Base-by-base conservation (phyloP, 2,329 filamentous ascomycete species). In the Sporothrix curviconia region DNA sequence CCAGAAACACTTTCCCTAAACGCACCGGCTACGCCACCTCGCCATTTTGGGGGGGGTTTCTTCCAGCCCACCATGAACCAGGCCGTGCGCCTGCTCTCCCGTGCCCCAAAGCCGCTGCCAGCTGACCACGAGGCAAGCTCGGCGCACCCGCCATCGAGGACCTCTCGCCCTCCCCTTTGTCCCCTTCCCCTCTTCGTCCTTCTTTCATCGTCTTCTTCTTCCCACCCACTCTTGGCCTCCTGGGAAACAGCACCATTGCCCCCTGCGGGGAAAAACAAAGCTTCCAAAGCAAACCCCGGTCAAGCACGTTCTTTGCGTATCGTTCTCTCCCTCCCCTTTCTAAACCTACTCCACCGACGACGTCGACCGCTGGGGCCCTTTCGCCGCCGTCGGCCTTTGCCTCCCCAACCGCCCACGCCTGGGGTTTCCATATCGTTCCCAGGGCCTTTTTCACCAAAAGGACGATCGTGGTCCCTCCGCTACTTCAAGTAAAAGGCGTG, bases 401-500 rank as follows among this genome's bases (percentile, higher is more conserved):
- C 2, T 79, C 74, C n/a, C n/a, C 62, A 85, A 90, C 65, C 83
- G 83, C 46, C n/a, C 81, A 89, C 70, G 83, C 84, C 44, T 99
- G 94, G 94, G 77, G n/a, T n/a, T n/a, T 99, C 4, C 94, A 99
- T 71, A 87, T 97, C 56, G 97, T 97, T 71, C 94, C 94, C 12
- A 99, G 73, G 94, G 91, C 49, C 90, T 89, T 71, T 90, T 96
- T 46, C 92, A 97, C 71, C 94, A 99, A 73, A 85, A 90, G 63
- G 81, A 87, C 1, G 76, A 84, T 42, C 84, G 85, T 65, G 83
- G 86, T 7, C 86, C n/a, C n/a, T 97, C 78, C 87, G 94, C 30
- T 99, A 99, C 74, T 97, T 97, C 82, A 96, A 96, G 76, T 99
- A 94, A n/a, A n/a, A 94, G 94, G 94, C 1, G 79, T 97, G 1